Base-by-base conservation (phyloP, 148 eudicot species). In the Silene uniflora region DNA sequence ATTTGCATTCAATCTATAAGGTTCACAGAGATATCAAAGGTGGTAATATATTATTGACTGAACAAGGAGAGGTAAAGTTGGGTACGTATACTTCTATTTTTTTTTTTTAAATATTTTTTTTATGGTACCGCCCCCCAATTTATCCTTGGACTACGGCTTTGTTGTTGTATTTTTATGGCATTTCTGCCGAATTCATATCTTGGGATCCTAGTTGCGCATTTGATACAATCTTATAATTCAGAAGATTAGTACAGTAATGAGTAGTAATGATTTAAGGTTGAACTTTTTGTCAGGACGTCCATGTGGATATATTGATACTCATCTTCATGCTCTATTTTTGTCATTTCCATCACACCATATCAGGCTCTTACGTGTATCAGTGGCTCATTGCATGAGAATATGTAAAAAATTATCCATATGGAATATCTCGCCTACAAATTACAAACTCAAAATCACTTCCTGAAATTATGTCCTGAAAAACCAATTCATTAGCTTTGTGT, bases 21-120 rank as follows among this genome's bases (percentile, higher is more conserved):
- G 97, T 95, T 67, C 98, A 95, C 78, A 87, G 98, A 83, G 98
- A 95, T 88, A 95, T 92, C 32, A 95, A 95, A 84, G 97, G 98
- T 72, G 98, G 98, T 80, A 95, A 92, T 76, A 90, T 95, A 72
- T 83, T 95, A 86, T 85, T 95, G 90, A 92, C 98, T 47, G 98
- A 95, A 69, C 98, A 95, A 90, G 98, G 98, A 74, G 98, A 95
- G 83, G 97, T 95, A 75, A 95, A 95, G 84, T 82, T 95, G 84
- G 98, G 97, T 95, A 72, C 79, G 94, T 85, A 76, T 62, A 56
- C 52, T 55, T 83, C 8, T 44, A 7, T 12, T 29, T 29, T 16
- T 7, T 67, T 67, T 17, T 32, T n/a, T 52, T 10, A 2, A 44
- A 62, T 47, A 10, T 16, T 2, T 32, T 32, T 55, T 54, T 59